These are phyloP conservation scores for Beauveria asiatica DNA, from an alignment of 2,329 filamentous ascomycete species.

Conservation along the genomic window DNA sequence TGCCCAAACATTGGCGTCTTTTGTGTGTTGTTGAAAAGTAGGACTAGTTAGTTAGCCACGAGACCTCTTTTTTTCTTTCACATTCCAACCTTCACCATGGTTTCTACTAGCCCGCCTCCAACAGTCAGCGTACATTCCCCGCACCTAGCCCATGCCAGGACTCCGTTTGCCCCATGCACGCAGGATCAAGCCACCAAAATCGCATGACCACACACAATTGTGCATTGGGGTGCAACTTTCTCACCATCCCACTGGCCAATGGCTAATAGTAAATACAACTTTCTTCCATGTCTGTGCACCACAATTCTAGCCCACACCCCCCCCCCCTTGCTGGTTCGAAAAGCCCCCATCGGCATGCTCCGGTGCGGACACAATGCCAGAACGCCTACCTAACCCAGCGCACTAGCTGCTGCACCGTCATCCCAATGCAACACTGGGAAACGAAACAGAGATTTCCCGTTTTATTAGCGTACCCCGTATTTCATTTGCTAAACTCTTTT, in stretches of 20 bases:
- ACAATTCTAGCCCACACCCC: not conserved
- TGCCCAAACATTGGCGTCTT: not conserved
- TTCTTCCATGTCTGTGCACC: not conserved
- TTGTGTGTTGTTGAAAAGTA: not conserved
- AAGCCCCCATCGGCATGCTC: conserved; percentile 6
- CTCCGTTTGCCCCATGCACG: not conserved
- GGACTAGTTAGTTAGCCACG: not conserved
- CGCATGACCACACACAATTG: not conserved
- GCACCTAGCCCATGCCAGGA: no score
- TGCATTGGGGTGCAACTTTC: not conserved
- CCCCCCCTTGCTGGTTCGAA: not conserved
- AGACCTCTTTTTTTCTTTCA: not conserved
- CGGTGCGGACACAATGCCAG: not conserved
- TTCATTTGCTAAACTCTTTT: not conserved
- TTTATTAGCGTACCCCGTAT: not conserved
- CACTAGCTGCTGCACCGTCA: not conserved
- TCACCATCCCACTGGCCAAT: not conserved
- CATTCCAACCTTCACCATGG: conserved; percentile 1
- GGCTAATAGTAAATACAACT: not conserved
- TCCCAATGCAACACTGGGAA: not conserved
- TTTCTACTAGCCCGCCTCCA: not conserved
- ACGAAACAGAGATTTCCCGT: not conserved
- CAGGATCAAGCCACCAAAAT: not conserved
- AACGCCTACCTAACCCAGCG: conserved; percentile 2
- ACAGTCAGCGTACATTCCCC: no score